Evolutionary conservation across 805 yeast genomes (phyloP), one percentile per base, ranked within the genome.

Genomic region (Candida ovalis): DNA sequence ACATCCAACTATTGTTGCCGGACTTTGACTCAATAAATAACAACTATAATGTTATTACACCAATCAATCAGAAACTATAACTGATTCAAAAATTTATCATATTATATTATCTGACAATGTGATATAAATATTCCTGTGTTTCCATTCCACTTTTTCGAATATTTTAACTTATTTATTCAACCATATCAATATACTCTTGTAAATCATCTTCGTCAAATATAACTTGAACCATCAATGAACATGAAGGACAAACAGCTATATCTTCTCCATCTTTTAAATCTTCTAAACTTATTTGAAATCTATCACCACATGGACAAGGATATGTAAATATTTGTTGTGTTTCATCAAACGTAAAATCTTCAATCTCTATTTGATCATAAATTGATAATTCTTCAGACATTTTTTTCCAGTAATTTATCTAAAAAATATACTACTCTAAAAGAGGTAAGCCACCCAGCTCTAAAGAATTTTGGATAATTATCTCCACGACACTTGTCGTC

Each of bases 271-370:
- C 97, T 52, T 75, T 73, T 66, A 94, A 73, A 63, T 94, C 99
- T 58, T 86, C 94, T 44, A 90, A 73, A 27, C 80, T 74, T 24
- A 94, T 87, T 62, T 92, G 96, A 68, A 94, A 94, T 61, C 82
- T 76, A 67, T 94, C 99, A 9, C 99, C 99, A 68, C 99, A 94
- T 1, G 99, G 99, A 73, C 99, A 94, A 3, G 99, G 99, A 60
- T 91, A 92, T 44, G 89, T 86, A 69, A 91, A 88, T 23, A 88
- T 68, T 65, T 86, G 90, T 13, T 86, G 81, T n/a, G 72, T 74
- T 2, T 91, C 81, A 65, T 94, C 97, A 64, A 81, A 94, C 2
- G 90, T 83, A 82, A 94, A 91, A 66, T 94, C 99, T 68, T 94
- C 99, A 45, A 94, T 94, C 73, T 94, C 99, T 48, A 94, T 84